Conservation (phyloP, 2,329 filamentous ascomycete genomes). For the Colletotrichum limetticola region DNA sequence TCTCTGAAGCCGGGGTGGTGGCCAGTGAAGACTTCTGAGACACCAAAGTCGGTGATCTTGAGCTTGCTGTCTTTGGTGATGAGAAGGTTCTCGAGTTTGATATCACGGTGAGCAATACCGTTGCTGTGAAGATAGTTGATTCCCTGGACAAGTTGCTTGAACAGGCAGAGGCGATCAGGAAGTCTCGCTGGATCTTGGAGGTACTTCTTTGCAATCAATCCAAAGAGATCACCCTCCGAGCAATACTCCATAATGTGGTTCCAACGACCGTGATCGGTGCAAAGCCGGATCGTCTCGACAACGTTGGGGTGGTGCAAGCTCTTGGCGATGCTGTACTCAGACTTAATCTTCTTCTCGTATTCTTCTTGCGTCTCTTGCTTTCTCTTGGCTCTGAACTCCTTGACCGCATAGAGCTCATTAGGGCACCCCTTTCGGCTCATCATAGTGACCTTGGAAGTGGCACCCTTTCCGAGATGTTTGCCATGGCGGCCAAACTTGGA, state of each 20-base stretch:
- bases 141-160: conserved; percentile 89
- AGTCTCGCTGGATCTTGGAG: conserved; percentile 72
- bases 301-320: conserved; percentile 89
- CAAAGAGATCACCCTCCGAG: conserved; percentile 82
- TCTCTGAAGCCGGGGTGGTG: conserved; percentile 82
- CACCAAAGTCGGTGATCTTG: conserved; percentile 93
- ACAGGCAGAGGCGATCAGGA: conserved; percentile 81
- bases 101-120: conserved; percentile 89
- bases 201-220: conserved; percentile 77
- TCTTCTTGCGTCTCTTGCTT: conserved; percentile 76
- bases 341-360: conserved; percentile 90
- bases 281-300: conserved; percentile 81
- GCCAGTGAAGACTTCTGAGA: conserved; percentile 86
- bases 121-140: conserved; percentile 84
- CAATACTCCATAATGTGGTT: conserved; percentile 97
- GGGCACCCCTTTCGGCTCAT: conserved; percentile 78
- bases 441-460: conserved; percentile 83
- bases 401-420: conserved; percentile 81
- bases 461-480: conserved; percentile 83
- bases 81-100: conserved; percentile 89
- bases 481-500: conserved; percentile 78
- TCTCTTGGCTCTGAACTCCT: conserved; percentile 83
- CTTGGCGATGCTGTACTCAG: conserved; percentile 89
- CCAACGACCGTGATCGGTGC: conserved; percentile 79
- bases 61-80: conserved; percentile 82